phyloP scores from a whole-genome alignment of 2,329 filamentous ascomycete species.

The Aspergillus sp. region DNA sequence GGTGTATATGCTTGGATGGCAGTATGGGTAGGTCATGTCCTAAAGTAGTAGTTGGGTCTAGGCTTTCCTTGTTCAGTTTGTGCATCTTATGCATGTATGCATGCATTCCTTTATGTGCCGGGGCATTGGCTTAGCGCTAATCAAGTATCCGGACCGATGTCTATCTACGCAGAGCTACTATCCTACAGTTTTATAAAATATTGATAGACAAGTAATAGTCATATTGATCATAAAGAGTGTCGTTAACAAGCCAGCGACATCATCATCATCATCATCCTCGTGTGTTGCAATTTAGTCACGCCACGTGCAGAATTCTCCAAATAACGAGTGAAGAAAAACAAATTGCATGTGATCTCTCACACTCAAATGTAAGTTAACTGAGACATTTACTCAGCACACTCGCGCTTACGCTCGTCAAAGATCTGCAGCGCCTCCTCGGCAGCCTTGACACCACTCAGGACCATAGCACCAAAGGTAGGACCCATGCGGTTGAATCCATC shows the following conservation, averaged over 20 bases:
- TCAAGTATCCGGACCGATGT: too few species aligned
- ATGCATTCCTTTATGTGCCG: too few species aligned
- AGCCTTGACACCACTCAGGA: slow-evolving; percentile 81
- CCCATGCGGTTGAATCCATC: slow-evolving; percentile 92
- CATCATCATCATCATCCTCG: not conserved
- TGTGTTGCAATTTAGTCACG: not conserved
- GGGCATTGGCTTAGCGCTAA: too few species aligned
- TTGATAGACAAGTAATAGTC: too few species aligned
- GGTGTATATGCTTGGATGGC: too few species aligned
- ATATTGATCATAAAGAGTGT: not conserved
- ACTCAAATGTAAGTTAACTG: too few species aligned
- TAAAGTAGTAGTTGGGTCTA: too few species aligned
- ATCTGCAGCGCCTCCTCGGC: slow-evolving; percentile 81
- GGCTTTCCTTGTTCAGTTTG: too few species aligned
- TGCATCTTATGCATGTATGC: too few species aligned
- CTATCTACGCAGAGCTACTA: not conserved
- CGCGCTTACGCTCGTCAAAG: slow-evolving; percentile 74
- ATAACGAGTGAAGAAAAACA: not conserved
- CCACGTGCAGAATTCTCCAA: not conserved
- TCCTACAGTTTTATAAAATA: not conserved
- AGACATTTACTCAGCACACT: slow-evolving; percentile 61
- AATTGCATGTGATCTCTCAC: too few species aligned
- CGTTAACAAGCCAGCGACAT: not conserved
- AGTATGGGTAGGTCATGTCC: too few species aligned
- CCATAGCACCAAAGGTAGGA: slow-evolving; percentile 88